These are phyloP conservation scores for Colletotrichum sp. DNA, from an alignment of 2,329 filamentous ascomycete species.

Conservation along the genomic window DNA sequence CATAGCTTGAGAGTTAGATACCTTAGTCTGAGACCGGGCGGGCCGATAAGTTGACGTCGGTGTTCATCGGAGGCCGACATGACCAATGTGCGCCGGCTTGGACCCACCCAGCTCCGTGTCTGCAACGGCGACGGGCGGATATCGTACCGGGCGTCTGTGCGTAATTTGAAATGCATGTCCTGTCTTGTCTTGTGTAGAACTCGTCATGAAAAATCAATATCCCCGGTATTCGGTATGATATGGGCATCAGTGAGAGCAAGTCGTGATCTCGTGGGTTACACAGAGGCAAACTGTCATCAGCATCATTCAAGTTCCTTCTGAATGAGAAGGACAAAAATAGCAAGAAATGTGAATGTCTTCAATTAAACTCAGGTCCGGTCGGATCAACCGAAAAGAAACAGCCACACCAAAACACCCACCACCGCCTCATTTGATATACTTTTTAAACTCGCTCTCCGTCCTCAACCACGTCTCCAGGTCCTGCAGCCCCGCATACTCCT, in stretches of 20 bases:
- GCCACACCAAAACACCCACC: background rate
- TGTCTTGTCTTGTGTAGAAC: background rate
- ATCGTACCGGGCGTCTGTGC: background rate
- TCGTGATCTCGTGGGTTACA: too few species aligned
- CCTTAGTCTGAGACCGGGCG: background rate
- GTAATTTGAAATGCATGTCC: rapidly evolving
- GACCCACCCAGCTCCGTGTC: background rate
- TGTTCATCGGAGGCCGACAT: background rate
- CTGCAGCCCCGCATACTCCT: constrained; percentile 30
- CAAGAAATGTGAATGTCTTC: background rate
- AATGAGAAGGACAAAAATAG: too few species aligned
- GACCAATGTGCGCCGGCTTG: background rate
- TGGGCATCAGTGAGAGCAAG: too few species aligned
- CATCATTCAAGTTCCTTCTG: too few species aligned
- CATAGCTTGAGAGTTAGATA: background rate
- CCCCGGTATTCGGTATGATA: too few species aligned
- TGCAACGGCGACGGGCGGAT: background rate
- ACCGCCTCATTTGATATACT: background rate
- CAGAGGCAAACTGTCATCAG: rapidly evolving
- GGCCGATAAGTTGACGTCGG: background rate
- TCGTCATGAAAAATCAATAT: background rate
- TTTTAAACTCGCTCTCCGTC: constrained; percentile 64
- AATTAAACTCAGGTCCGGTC: background rate
- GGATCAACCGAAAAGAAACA: background rate
- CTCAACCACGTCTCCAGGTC: constrained; percentile 42